Base-by-base conservation (phyloP, 2,329 filamentous ascomycete genomes). In the Huntiella decipiens region DNA sequence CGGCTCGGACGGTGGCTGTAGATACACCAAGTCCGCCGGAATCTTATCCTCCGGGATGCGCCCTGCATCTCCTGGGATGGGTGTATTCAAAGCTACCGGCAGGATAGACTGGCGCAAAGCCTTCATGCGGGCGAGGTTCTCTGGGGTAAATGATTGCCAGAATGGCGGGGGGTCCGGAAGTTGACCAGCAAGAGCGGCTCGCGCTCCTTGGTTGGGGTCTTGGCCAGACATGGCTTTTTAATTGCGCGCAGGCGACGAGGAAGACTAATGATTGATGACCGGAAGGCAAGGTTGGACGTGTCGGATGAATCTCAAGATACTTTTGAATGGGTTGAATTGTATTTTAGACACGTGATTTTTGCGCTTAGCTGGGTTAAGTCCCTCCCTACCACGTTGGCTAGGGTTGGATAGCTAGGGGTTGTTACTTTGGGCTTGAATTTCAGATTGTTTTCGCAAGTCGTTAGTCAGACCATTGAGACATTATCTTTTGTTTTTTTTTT, bases 151-250 rank as follows among this genome's bases (percentile, higher is more conserved):
- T 59, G 82, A 71, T 53, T 80, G 79, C 77, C 83, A 96, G 64
- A 95, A 93, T 1, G 80, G 78, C 19, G 91, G 91, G 19, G 91
- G 91, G 44, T 81, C 75, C 17, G 91, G 88, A 58, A 86, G 94
- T 36, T 79, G 75, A 17, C 80, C 75, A 19, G 76, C 69, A 54
- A 71, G 61, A 40, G 66, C 64, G 37, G 54, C 54, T 52, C 58
- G 55, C 6, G 62, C 60, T 39, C 66, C 63, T 45, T 64, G 63
- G 33, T 61, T 59, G 7, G 62, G 56, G 48, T 62, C 64, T 49
- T 68, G 66, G 44, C 64, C 76, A 48, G 73, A 74, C 79, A 83
- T 84, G 38, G 45, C 19, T 15, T 11, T 15, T 13, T 4, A 28
- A 8, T 3, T 35, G 40, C 22, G 22, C 22, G 22, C 10, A 28